Conservation (phyloP, 1,284 basidiomycete species). For the Xanthoconium separans region DNA sequence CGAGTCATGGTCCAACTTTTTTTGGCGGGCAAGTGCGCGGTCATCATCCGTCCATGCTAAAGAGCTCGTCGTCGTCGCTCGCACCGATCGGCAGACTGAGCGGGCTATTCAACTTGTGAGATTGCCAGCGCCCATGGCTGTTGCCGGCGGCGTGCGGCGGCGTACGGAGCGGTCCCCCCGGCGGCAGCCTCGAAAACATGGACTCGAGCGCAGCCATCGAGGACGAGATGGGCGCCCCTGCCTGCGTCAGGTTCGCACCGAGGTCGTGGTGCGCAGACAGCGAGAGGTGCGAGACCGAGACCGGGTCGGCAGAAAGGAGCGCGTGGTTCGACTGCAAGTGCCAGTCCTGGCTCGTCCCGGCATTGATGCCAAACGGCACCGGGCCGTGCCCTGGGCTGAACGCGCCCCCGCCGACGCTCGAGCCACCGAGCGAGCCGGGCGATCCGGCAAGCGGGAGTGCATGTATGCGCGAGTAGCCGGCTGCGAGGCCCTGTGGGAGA, state of each 20-base stretch:
- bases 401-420: constrained; percentile 27
- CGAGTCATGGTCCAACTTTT: constrained; percentile 10
- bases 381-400: constrained; percentile 35
- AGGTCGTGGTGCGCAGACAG: constrained; percentile 23
- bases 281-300: constrained; percentile 18
- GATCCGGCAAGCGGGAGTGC: constrained; percentile 57
- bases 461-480: constrained; percentile 83
- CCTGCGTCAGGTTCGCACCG: not conserved
- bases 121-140: constrained; percentile 40
- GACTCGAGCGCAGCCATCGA: constrained; percentile 41
- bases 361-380: constrained; percentile 32
- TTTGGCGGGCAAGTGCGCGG: not conserved
- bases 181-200: constrained; percentile 46
- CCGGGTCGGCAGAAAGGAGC: constrained; percentile 12
- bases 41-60: constrained; percentile 58
- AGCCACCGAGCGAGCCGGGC: constrained; percentile 29
- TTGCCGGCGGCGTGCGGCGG: constrained; percentile 35
- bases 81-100: constrained; percentile 49
- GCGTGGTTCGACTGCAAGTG: constrained; percentile 32
- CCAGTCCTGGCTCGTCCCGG: constrained; percentile 28
- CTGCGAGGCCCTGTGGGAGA: constrained; percentile 84
- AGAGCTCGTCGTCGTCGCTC: constrained; percentile 64
- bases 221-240: constrained; percentile 10
- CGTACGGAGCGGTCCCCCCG: constrained; percentile 38
- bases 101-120: constrained; percentile 47